Evolutionary conservation across 225 moss, liverwort and hornwort genomes (phyloP).

Genomic region (Lunularia cruciata): DNA sequence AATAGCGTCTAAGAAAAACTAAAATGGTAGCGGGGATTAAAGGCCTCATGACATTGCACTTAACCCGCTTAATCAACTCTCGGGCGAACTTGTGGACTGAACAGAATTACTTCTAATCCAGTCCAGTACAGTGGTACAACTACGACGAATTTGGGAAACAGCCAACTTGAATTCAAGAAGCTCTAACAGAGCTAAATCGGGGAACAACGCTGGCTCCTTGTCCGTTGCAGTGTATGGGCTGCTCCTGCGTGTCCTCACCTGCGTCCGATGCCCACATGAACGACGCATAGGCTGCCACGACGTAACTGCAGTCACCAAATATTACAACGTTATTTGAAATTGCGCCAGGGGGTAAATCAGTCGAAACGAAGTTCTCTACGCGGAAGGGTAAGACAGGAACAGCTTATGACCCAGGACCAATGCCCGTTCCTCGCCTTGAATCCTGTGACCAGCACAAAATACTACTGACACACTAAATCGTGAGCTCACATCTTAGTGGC

Average conservation of each 20-base stretch:
- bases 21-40: neutral
- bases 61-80: neutral
- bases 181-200: constrained; percentile 5
- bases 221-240: neutral
- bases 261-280: constrained; percentile 30
- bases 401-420: neutral
- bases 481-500: too few relatives aligned
- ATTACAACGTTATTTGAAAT: too few relatives aligned
- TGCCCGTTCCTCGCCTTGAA: too few relatives aligned
- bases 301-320: constrained; percentile 30
- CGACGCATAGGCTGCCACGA: constrained; percentile 28
- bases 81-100: too few relatives aligned
- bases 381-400: too few relatives aligned
- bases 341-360: too few relatives aligned
- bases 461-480: neutral
- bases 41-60: neutral
- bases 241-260: constrained; percentile 10
- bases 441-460: too few relatives aligned
- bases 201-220: neutral
- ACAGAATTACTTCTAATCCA: neutral
- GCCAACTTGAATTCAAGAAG: neutral
- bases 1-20: neutral
- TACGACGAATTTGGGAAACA: neutral
- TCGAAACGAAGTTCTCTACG: too few relatives aligned
- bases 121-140: neutral